Base-by-base conservation (phyloP, 495 filamentous ascomycete species). In the Penicillium silybi region DNA sequence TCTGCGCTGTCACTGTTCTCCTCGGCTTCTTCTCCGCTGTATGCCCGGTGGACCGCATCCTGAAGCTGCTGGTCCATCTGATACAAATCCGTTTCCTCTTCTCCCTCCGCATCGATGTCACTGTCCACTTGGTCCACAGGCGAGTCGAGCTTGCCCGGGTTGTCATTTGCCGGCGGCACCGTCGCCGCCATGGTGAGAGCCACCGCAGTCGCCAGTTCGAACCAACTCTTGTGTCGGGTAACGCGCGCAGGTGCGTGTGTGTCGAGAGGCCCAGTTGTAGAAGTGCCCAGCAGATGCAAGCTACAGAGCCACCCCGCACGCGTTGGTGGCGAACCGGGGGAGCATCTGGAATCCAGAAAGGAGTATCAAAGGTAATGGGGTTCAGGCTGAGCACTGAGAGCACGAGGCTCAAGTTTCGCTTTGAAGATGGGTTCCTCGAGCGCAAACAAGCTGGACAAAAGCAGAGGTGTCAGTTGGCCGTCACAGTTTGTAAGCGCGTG, bases 31-130 rank as follows among this genome's bases (percentile, higher is more conserved):
- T 78, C 80, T 42, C 72, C 76, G 26, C 76, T 70, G 44, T 81
- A 79, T 27, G 81, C 76, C 46, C 80, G 70, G 18, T 80, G 75
- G 16, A 73, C 78, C 0, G 80, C 80, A 54, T 81, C 76, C 52
- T 75, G 67, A 43, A 67, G 58, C 44, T 66, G 61, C 41, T 78
- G 70, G 39, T 76, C 74, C 73, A 78, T 76, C 29, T 69, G 63
- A 47, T 74, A 74, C 15, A 74, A 42, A 46, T 77, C 73, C 7
- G 74, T 73, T 40, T 77, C 75, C 22, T 77, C 76, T 44, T 79
- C 77, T 7, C 77, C 75, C 48, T 79, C 75, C 15, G 76, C 79
- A 54, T 82, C 81, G 53, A 73, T 65, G 45, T 82, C 79, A 57
- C 71, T 78, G 54, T 74, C 77, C 25, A 66, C 61, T 57, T 65